These are phyloP conservation scores for Tylopilus orsonianus DNA, from an alignment of 1,284 basidiomycete species.

Conservation along the genomic window DNA sequence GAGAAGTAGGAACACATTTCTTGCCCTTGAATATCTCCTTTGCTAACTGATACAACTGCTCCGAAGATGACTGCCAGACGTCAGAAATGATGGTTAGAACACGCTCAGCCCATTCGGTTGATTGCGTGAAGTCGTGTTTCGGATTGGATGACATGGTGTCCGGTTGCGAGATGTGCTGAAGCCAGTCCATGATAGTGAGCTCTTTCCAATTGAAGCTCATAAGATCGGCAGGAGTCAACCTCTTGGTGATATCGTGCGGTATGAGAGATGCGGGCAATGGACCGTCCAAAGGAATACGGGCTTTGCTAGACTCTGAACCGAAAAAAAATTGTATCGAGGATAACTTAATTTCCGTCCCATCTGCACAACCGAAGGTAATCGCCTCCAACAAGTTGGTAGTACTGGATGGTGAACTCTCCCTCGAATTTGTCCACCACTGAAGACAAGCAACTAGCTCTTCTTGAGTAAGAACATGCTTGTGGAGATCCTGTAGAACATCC, in stretches of 20 bases:
- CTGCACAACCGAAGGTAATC: background rate
- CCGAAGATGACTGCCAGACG: slow-evolving; percentile 54
- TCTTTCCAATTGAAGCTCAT: slow-evolving; percentile 74
- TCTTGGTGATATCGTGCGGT: slow-evolving; percentile 54
- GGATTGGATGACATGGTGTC: background rate
- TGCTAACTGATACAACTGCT: slow-evolving; percentile 51
- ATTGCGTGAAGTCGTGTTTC: slow-evolving; percentile 51
- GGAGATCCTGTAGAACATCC: slow-evolving; percentile 82
- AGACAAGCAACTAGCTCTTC: slow-evolving; percentile 81
- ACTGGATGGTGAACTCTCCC: background rate
- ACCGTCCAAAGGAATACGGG: slow-evolving; percentile 67
- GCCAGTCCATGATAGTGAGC: slow-evolving; percentile 51
- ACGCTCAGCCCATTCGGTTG: slow-evolving; percentile 53
- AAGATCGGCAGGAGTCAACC: slow-evolving; percentile 61
- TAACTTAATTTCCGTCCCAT: background rate
- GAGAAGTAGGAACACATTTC: slow-evolving; percentile 61
- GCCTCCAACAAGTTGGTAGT: background rate
- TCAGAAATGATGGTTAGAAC: slow-evolving; percentile 67
- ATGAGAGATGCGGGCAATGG: slow-evolving; percentile 58
- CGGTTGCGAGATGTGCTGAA: slow-evolving; percentile 2
- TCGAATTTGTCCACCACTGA: slow-evolving; percentile 80
- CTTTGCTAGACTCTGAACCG: background rate
- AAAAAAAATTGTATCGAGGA: slow-evolving; percentile 3
- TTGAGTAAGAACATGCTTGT: slow-evolving; percentile 63
- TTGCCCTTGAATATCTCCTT: background rate